Base-by-base conservation (phyloP, 768 basidiomycete genomes). In the Piloderma croceum region DNA sequence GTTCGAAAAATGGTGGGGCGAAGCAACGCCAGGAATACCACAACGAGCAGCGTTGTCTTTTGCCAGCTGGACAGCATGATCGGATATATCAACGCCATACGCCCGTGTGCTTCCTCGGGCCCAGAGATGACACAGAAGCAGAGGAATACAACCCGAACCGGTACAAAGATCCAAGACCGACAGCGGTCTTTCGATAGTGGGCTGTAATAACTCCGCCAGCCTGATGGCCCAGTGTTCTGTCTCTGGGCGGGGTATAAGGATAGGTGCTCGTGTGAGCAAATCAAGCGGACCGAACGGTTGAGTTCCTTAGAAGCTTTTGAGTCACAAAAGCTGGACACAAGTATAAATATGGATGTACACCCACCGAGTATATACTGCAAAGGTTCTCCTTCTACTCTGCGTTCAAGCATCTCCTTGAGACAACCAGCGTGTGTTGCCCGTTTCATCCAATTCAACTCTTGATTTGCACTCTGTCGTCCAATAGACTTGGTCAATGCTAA, bases 161-260 rank as follows among this genome's bases (percentile, higher is more conserved):
- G 92, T 94, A 59, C 93, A 91, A 33, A 98, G 77, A 64, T 99
- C 94, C 23, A 97, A 69, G 20, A 93, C 61, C 22, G 64, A 66
- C 12, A 71, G 20, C 0, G 64, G 63, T 5, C 45, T 41, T 5
- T 32, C 15, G 4, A 25, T 35, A 21, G 24, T 21, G 33, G 63
- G 47, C 41, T 67, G 61, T 35, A 48, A 57, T 40, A 59, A 48
- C 10, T 71, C 63, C 20, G 81, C 71, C 41, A 91, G 74, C 37
- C 69, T 71, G 7, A 77, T 58, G 6, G 81, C 69, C 85, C 86
- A 89, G 48, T 90, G 63, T 54, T 96, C 90, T 0, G 94, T 99
- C 62, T 99, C 94, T 32, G 92, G 88, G 11, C 94, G 83, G 10
- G 94, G 94, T 31, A 98, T 97, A 47, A 98, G 79, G 13, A 83